Evolutionary conservation across 2,329 filamentous ascomycete species (phyloP), one percentile per base, ranked within the genome.

Genomic region (Trematosphaeria pertusa): DNA sequence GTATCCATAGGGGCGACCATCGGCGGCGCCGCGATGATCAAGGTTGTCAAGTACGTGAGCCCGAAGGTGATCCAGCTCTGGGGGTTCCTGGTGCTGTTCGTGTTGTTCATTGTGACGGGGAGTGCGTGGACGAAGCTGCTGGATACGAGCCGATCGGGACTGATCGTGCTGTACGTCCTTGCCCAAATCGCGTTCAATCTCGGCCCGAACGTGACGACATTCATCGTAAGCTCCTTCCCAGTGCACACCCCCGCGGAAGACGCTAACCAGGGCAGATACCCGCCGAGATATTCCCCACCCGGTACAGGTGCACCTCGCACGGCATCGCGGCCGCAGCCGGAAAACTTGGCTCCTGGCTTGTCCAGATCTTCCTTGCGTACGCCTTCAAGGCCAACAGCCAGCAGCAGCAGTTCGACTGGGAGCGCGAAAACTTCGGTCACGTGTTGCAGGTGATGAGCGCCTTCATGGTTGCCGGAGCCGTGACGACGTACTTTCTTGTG

Each of bases 261-360:
- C n/a, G n/a, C n/a, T n/a, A n/a, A n/a, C n/a, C n/a, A n/a, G n/a
- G n/a, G n/a, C 75, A 78, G 57, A 78, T 82, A 28, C 77, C 80
- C n/a, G 79, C 79, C 10, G 80, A 82, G 51, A 73, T 81, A 40
- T 83, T 82, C 52, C 81, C 81, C 3, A 83, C 80, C 0, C 72
- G 77, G 14, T 82, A 82, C 56, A 75, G 80, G 14, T 79, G 74
- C 41, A 79, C 77, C 1, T 79, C 76, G 48, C 78, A 83, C 57
- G 81, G 80, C 15, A 75, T 83, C 48, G 74, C 75, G 20, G 81
- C 81, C n/a, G 80, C 73, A 1, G 61, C 73, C 1, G 81, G 81
- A 3, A 83, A 83, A 58, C 62, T 83, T 0, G 80, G 80, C 14
- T 78, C 79, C 0, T 72, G 76, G 46, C 57, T 77, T 2, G 74